Percentiles rank a stretch among this genome's conserved stretches.
Evolutionary conservation across 2,329 filamentous ascomycete species (phyloP).

Genomic region (Celoporthe dispersa): DNA sequence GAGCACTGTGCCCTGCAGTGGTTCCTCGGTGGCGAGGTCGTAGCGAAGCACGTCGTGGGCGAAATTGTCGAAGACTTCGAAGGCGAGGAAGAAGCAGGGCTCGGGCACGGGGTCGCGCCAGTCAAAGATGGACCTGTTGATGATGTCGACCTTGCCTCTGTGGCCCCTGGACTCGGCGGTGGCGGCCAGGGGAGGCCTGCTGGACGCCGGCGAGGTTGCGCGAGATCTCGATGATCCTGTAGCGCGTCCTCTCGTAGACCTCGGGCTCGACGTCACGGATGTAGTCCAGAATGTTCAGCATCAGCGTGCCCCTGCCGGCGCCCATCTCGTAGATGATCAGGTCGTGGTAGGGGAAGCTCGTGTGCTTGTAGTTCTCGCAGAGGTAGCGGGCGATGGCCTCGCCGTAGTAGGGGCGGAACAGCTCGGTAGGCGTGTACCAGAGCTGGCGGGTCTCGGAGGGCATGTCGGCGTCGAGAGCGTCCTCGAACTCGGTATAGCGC

Average conservation of each 20-base stretch:
- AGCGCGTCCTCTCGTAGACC: slow-evolving; percentile 92
- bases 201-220: slow-evolving; percentile 79
- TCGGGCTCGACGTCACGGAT: slow-evolving; percentile 87
- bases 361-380: slow-evolving; percentile 93
- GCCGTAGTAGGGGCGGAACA: slow-evolving; percentile 95
- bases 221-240: slow-evolving; percentile 95
- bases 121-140: slow-evolving; percentile 94
- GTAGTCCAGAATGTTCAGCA: slow-evolving; percentile 97
- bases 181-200: slow-evolving; percentile 67
- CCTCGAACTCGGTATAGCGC: slow-evolving; percentile 89
- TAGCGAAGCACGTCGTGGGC: slow-evolving; percentile 94
- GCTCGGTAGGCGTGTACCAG: slow-evolving; percentile 97
- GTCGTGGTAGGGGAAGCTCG: slow-evolving; percentile 93
- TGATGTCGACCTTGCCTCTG: slow-evolving; percentile 84
- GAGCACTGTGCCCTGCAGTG: slow-evolving; percentile 86
- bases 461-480: slow-evolving; percentile 77
- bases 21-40: slow-evolving; percentile 77
- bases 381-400: slow-evolving; percentile 97
- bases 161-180: slow-evolving; percentile 75
- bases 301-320: slow-evolving; percentile 93
- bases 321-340: slow-evolving; percentile 99
- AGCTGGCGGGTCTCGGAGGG: slow-evolving; percentile 79
- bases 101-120: slow-evolving; percentile 87
- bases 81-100: slow-evolving; percentile 95
- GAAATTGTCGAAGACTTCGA: slow-evolving; percentile 99